Base-by-base conservation (phyloP, 352 stramenopile species). In the Globisporangium sylvaticum region DNA sequence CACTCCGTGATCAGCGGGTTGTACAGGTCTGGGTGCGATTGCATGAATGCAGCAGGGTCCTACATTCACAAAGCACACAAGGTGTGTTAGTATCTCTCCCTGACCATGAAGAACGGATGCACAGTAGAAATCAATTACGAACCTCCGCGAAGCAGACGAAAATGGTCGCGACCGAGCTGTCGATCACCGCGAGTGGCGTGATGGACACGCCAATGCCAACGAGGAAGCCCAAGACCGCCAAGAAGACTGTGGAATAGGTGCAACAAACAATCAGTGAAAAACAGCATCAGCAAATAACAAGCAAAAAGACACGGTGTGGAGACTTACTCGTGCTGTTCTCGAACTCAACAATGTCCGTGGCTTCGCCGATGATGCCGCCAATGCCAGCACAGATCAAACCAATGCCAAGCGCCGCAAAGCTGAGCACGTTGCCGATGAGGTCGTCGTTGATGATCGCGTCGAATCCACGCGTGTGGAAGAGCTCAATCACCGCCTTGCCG, bases 91-190 rank as follows among this genome's bases (percentile, higher is more conserved):
- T 22, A 15, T 34, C 20, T 20, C 31, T 25, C n/a, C 52, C 37
- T 24, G 24, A 54, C 31, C 27, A 63, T 3, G 39, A 69, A 42
- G 6, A 18, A 27, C 4, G n/a, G 5, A 46, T 8, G 14, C 5
- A 22, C 42, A 50, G 18, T 12, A 15, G n/a, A 68, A 63, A 32
- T 34, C 7, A 58, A 29, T 0, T 2, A 59, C 69, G 18, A 59
- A 85, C 85, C 75, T 98, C 92, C 2, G 95, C 95, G 73, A 98
- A 99, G 79, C 95, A 98, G 14, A 99, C 96, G 70, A 98, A 98
- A 44, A 98, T 94, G 2, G 96, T 98, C 50, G 96, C 95, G 20
- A 98, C 92, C 3, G 94, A 97, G 67, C 89, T 97, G 71, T 96
- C 88, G 31, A 99, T 93, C 37, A 98, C 93, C 54, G 88, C 88